phyloP scores from a whole-genome alignment of 352 stramenopile genomes.

The Phytophthora podocarpi region DNA sequence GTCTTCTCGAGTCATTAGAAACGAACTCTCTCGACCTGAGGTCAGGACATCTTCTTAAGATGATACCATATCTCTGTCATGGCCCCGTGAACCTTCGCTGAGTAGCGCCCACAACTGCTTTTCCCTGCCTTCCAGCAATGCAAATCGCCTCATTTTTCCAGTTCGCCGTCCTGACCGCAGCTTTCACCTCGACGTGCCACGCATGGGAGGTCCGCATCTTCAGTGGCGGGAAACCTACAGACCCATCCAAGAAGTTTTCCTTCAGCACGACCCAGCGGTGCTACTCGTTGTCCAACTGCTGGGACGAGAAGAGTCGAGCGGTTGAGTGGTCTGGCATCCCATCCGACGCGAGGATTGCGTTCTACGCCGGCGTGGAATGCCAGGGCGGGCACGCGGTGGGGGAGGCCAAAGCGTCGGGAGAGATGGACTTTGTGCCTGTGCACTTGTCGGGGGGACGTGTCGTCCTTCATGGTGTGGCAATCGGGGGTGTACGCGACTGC shows the following conservation, averaged over 20 bases:
- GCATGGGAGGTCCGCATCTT: constrained; percentile 13
- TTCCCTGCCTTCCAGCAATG: no score
- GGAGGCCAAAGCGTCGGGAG: background rate
- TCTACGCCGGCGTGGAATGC: constrained; percentile 13
- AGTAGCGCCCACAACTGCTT: background rate
- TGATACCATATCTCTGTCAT: no score
- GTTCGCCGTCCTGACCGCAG: background rate
- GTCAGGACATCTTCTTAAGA: no score
- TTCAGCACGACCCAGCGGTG: constrained; percentile 14
- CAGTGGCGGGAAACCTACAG: constrained; percentile 14
- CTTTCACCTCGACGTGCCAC: background rate
- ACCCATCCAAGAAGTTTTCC: constrained; percentile 13
- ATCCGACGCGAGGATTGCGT: constrained; percentile 10
- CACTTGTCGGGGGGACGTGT: constrained; percentile 12
- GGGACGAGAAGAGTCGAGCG: constrained; percentile 11
- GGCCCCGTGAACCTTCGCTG: no score
- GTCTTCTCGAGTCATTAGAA: no score
- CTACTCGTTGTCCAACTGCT: constrained; percentile 15
- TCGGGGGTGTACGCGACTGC: constrained; percentile 24
- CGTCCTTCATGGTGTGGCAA: constrained; percentile 29
- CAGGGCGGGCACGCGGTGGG: constrained; percentile 5
- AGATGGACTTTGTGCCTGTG: constrained; percentile 17
- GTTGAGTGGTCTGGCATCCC: constrained; percentile 18
- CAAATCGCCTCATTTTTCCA: background rate
- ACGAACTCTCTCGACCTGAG: background rate